phyloP scores from a whole-genome alignment of 805 yeast species.

The Yarrowia sp. region DNA sequence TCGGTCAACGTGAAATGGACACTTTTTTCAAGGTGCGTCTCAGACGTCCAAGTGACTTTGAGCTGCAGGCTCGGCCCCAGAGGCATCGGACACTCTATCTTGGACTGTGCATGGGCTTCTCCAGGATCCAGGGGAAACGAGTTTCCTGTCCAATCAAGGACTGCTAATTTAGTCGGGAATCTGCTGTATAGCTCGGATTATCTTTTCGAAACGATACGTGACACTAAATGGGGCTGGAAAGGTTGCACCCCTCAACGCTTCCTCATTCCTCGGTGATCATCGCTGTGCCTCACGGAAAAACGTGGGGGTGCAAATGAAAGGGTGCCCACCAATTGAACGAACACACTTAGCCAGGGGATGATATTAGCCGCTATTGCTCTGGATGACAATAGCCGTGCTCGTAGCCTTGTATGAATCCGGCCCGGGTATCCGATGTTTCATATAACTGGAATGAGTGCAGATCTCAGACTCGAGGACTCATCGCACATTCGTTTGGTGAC shows the following conservation, averaged over 20 bases:
- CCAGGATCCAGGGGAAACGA: slow-evolving; percentile 20
- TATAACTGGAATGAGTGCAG: too few relatives aligned
- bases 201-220: too few relatives aligned
- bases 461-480: too few relatives aligned
- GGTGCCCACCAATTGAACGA: slow-evolving; percentile 1
- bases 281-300: slow-evolving; percentile 2
- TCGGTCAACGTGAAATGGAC: not conserved
- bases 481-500: too few relatives aligned
- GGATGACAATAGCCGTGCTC: not conserved
- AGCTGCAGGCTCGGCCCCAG: slow-evolving; percentile 11
- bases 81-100: slow-evolving; percentile 6
- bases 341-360: not conserved
- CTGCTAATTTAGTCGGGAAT: not conserved
- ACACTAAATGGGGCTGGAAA: too few relatives aligned
- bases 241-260: not conserved
- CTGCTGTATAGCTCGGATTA: not conserved
- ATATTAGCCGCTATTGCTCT: slow-evolving; percentile 13
- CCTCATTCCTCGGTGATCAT: not conserved
- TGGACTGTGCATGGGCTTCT: not conserved
- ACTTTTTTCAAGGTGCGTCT: not conserved
- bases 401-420: not conserved
- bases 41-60: slow-evolving; percentile 1
- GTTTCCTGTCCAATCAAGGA: not conserved
- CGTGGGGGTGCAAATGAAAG: slow-evolving; percentile 9
- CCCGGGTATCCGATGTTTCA: too few relatives aligned